Percentiles rank a stretch among this genome's conserved stretches.
Conservation (phyloP, 345 rosid genomes). For the Diplotaxis tenuifolia region DNA sequence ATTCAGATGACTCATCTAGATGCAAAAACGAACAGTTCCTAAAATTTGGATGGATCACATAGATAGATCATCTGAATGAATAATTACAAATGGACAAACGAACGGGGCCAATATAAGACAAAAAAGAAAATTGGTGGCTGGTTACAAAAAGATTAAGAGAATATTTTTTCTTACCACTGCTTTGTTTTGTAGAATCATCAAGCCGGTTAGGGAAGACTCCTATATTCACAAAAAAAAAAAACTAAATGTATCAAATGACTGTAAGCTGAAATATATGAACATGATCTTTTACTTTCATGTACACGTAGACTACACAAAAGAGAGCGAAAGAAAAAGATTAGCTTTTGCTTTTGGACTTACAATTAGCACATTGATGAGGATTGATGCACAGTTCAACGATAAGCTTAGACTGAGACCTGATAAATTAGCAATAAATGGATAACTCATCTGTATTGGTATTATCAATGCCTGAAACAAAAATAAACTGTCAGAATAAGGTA, state of each 20-base stretch:
- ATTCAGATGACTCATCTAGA: too few species aligned
- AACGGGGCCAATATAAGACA: too few species aligned
- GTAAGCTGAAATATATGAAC: background rate
- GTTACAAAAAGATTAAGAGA: constrained; percentile 1
- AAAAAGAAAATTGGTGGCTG: background rate
- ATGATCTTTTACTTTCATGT: background rate
- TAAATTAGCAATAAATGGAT: constrained; percentile 55
- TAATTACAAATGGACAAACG: too few species aligned
- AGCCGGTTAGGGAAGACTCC: constrained; percentile 53
- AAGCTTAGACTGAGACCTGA: constrained; percentile 59
- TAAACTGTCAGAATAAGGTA: background rate
- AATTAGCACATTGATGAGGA: constrained; percentile 52
- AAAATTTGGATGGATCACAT: too few species aligned
- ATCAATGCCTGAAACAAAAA: constrained; percentile 45
- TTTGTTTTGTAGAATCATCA: constrained; percentile 58
- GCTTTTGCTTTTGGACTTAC: constrained; percentile 43
- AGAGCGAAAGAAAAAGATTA: too few species aligned
- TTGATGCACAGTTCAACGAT: constrained; percentile 56
- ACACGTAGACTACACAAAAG: background rate
- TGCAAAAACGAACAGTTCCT: too few species aligned
- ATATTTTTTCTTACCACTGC: constrained; percentile 46
- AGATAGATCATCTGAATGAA: too few species aligned
- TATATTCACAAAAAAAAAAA: constrained; percentile 23
- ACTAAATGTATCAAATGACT: background rate
- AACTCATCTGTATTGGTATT: constrained; percentile 68